Evolutionary conservation across 352 stramenopile genomes (phyloP).

Genomic region (Globisporangium viniferum): DNA sequence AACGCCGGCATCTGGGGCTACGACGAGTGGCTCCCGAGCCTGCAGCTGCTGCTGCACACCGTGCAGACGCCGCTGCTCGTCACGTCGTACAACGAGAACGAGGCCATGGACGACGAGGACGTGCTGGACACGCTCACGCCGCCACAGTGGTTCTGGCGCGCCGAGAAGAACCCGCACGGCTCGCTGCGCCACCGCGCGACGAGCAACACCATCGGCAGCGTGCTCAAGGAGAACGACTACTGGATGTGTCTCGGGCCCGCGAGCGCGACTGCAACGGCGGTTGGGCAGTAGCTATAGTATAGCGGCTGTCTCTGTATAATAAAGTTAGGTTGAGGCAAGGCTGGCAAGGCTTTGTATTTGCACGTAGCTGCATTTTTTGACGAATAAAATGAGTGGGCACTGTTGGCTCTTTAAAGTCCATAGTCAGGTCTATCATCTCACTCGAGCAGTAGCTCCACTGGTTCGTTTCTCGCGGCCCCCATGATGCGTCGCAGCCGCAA

Average conservation of each 20-base stretch:
- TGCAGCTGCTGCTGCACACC: conserved; percentile 56
- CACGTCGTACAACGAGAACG: conserved; percentile 84
- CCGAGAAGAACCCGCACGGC: conserved; percentile 66
- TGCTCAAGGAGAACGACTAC: conserved; percentile 76
- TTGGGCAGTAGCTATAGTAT: conserved; percentile 3
- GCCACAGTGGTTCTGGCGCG: conserved; percentile 62
- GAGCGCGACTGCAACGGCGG: background rate
- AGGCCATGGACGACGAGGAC: conserved; percentile 78
- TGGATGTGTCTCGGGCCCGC: conserved; percentile 73
- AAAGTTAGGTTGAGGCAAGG: background rate
- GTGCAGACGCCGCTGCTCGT: conserved; percentile 63
- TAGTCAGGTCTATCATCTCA: background rate
- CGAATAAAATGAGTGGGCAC: background rate
- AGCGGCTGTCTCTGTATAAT: conserved; percentile 3
- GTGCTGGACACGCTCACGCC: conserved; percentile 52
- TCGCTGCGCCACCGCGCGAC: conserved; percentile 46
- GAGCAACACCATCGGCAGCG: conserved; percentile 46
- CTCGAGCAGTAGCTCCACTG: conserved; percentile 45
- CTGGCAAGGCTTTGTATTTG: background rate
- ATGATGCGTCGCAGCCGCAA: conserved; percentile 59
- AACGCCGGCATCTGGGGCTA: conserved; percentile 89
- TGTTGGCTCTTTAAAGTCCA: background rate
- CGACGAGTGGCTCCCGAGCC: conserved; percentile 79
- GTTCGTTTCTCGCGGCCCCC: conserved; percentile 37
- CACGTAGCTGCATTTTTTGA: background rate